phyloP scores from a whole-genome alignment of 2,329 filamentous ascomycete genomes.

The Pleomassaria siparia region DNA sequence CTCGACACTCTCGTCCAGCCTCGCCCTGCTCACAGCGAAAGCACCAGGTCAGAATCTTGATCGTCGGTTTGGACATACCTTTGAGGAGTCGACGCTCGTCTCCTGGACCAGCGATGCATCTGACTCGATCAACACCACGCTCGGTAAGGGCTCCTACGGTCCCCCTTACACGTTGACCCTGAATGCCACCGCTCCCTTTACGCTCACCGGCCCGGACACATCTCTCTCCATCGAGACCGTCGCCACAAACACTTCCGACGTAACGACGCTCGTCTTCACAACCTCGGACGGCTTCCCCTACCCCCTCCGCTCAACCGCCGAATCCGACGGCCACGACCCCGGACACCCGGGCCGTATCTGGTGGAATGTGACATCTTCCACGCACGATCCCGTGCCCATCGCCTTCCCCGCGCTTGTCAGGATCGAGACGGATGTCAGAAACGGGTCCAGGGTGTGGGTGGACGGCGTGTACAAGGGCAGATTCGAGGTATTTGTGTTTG shows the following conservation, averaged over 20 bases:
- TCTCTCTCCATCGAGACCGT: constrained; percentile 41
- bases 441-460: constrained; percentile 54
- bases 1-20: constrained; percentile 30
- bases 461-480: constrained; percentile 50
- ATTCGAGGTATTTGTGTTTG: constrained; percentile 59
- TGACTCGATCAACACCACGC: constrained; percentile 8
- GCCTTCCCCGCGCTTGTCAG: constrained; percentile 38
- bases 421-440: constrained; percentile 49
- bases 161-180: constrained; percentile 50
- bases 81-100: constrained; percentile 21
- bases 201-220: constrained; percentile 48
- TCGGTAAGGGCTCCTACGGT: constrained; percentile 48
- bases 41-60: constrained; percentile 52
- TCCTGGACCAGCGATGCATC: constrained; percentile 33
- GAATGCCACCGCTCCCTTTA: constrained; percentile 46
- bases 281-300: constrained; percentile 46
- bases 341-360: constrained; percentile 56
- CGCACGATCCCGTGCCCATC: constrained; percentile 47
- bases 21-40: constrained; percentile 42
- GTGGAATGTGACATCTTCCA: constrained; percentile 51
- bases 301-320: constrained; percentile 51
- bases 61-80: constrained; percentile 26
- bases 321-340: constrained; percentile 49
- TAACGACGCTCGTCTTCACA: constrained; percentile 46
- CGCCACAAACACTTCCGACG: constrained; percentile 12